Base-by-base conservation (phyloP, 495 filamentous ascomycete genomes). In the Pseudotulostoma volvatum region DNA sequence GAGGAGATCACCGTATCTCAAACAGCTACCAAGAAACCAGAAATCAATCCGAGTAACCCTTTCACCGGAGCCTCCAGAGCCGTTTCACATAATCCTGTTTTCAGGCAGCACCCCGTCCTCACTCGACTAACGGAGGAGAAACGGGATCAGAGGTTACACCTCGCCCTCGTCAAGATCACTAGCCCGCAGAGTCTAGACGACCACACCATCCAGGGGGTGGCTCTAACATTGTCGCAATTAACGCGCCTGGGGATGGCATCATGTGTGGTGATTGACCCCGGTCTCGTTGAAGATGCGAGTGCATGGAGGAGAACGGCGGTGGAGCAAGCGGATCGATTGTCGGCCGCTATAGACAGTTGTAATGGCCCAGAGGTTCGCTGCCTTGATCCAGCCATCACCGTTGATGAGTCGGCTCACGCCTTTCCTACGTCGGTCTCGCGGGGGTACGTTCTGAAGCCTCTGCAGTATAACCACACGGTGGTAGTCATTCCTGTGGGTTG, bases 141-240 rank as follows among this genome's bases (percentile, higher is more conserved):
- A 44, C 37, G 45, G 0, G 51, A 62, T 34, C 67, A 73, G 31
- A 66, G 70, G 21, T 56, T 87, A 16, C 85, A 95, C 55, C 61
- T 93, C 21, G 86, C 90, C 8, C 54, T 99, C 41, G 76, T 99
- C 37, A 93, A 93, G 52, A 67, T 96, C 33, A 73, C 78, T 30
- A 69, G 68, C 17, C 79, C 82, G 3, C 76, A 90, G 48, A 52
- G 55, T 1, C 66, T 90, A 36, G 67, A 78, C 49, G 71, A 86
- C 38, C 54, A 59, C 4, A 79, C 71, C 0, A 48, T 96, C 1
- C 49, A 73, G 36, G 90, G 85, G 0, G 72, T 95, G 36, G 84
- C 78, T 0, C 76, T 74, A 44, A 96, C 92, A 0, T 55, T 99
- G 14, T 74, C 76, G 7, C 87, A 93, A 51, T 74, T 99, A 4